Percentiles rank a stretch among this genome's conserved stretches.
Conservation (phyloP, 1,284 basidiomycete species). For the Cryptococcus sp. region DNA sequence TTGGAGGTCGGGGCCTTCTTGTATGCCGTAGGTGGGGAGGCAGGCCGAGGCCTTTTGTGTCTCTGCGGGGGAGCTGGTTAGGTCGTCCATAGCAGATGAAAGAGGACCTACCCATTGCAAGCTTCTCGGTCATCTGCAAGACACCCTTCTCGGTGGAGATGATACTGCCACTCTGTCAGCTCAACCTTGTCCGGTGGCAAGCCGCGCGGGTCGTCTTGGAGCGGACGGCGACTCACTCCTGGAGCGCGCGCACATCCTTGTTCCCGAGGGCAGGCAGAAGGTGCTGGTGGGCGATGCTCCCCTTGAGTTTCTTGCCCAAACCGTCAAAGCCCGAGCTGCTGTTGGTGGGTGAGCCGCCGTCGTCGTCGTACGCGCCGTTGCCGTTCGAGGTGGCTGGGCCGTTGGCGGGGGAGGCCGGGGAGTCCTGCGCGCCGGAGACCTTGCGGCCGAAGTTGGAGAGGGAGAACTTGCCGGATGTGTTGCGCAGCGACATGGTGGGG, state of each 20-base stretch:
- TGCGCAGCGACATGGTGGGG: slow-evolving; percentile 32
- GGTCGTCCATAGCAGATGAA: not conserved
- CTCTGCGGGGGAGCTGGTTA: slow-evolving; percentile 56
- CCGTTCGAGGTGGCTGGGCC: not conserved
- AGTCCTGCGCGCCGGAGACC: slow-evolving; percentile 12
- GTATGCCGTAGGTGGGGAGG: slow-evolving; percentile 70
- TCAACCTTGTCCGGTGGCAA: not conserved
- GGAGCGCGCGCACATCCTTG: slow-evolving; percentile 73
- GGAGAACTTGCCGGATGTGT: slow-evolving; percentile 42
- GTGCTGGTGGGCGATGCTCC: slow-evolving; percentile 44
- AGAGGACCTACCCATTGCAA: slow-evolving; percentile 34
- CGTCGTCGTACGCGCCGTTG: slow-evolving; percentile 4
- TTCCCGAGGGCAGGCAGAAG: slow-evolving; percentile 70
- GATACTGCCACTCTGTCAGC: slow-evolving; percentile 56
- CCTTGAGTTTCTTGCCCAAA: slow-evolving; percentile 39
- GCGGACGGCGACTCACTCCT: slow-evolving; percentile 50
- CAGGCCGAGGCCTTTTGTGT: slow-evolving; percentile 72
- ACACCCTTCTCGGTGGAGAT: slow-evolving; percentile 86
- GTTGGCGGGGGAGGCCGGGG: slow-evolving; percentile 11
- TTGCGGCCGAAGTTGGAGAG: slow-evolving; percentile 35
- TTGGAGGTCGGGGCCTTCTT: slow-evolving; percentile 80
- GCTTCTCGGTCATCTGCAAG: slow-evolving; percentile 60
- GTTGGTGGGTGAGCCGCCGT: slow-evolving; percentile 8
- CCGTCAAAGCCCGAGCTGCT: slow-evolving; percentile 24
- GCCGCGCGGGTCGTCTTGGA: no score